Evolutionary conservation across 2,329 filamentous ascomycete species (phyloP), one percentile per base, ranked within the genome.

Genomic region (Fusarium lateritium): DNA sequence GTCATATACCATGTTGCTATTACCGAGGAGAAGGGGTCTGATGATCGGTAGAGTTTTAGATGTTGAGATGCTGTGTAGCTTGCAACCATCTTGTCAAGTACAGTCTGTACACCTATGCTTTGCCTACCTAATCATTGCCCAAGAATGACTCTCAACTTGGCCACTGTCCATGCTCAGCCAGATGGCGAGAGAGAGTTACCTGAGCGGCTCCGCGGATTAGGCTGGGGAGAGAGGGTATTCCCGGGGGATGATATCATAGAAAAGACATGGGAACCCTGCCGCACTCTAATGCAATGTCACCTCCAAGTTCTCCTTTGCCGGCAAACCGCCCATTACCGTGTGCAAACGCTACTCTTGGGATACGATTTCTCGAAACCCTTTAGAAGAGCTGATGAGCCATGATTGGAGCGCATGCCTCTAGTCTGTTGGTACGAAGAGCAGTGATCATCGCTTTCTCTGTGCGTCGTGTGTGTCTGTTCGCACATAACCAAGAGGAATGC

Each of bases 371-470:
- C 38, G 66, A 70, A 70, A 50, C 22, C 13, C 28, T 42, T 8
- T 15, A 13, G 58, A 63, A 51, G 42, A 6, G 21, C 33, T 52
- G 33, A n/a, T 52, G 21, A 47, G 19, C 17, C n/a, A 34, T 56
- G 49, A 73, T 73, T 73, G 72, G 72, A 70, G 72, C 72, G 72
- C 72, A 72, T 73, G 56, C 7, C 19, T 39, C 17, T 11, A 26
- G 28, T 31, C 13, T 50, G 21, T 19, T 28, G 19, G 15, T 67
- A 33, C 6, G 22, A 58, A 19, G 19, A 49, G 67, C 62, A 57
- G 56, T 59, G 65, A 73, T 73, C 67, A 39, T 49, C 50, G 46
- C 40, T 10, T 15, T 55, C 13, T 31, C 26, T 44, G 14, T 4
- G 31, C 22, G 31, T 28, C 14, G 1, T 45, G 19, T 28, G 57